These are phyloP conservation scores for Scopulariopsis brevicaulis DNA, from an alignment of 2,329 filamentous ascomycete species.

Conservation along the genomic window DNA sequence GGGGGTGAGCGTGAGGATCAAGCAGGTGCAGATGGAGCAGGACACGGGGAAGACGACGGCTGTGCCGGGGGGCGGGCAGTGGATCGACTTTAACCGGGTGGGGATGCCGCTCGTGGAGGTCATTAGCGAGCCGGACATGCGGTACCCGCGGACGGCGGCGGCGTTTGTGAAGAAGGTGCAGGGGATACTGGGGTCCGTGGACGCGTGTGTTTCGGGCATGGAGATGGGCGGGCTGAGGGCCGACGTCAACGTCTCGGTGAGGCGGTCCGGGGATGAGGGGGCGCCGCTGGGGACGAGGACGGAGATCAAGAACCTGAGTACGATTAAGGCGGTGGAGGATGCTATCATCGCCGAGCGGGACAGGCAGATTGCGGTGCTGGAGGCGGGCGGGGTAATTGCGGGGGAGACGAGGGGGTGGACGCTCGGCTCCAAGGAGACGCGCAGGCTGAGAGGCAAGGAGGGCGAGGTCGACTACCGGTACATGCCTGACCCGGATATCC, in stretches of 20 bases:
- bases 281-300: constrained; percentile 66
- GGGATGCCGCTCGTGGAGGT: constrained; percentile 89
- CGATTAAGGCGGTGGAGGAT: constrained; percentile 89
- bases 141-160: constrained; percentile 76
- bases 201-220: constrained; percentile 86
- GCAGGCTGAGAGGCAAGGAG: constrained; percentile 78
- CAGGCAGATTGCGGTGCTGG: constrained; percentile 72
- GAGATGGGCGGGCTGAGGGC: constrained; percentile 82
- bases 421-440: constrained; percentile 71
- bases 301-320: constrained; percentile 95
- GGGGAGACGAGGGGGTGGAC: constrained; percentile 94
- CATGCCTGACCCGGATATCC: constrained; percentile 92
- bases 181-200: constrained; percentile 63
- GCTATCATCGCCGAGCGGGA: constrained; percentile 86
- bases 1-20: constrained; percentile 65
- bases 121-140: constrained; percentile 82
- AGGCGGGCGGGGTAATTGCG: constrained; percentile 60
- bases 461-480: constrained; percentile 97
- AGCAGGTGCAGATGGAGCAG: constrained; percentile 94
- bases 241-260: constrained; percentile 91
- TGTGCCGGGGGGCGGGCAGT: constrained; percentile 59
- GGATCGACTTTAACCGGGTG: constrained; percentile 90
- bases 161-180: constrained; percentile 86
- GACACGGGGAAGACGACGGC: constrained; percentile 92
- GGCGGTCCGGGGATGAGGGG: constrained; percentile 34